phyloP scores from a whole-genome alignment of 352 stramenopile genomes.

The Aphanomyces euteiches region DNA sequence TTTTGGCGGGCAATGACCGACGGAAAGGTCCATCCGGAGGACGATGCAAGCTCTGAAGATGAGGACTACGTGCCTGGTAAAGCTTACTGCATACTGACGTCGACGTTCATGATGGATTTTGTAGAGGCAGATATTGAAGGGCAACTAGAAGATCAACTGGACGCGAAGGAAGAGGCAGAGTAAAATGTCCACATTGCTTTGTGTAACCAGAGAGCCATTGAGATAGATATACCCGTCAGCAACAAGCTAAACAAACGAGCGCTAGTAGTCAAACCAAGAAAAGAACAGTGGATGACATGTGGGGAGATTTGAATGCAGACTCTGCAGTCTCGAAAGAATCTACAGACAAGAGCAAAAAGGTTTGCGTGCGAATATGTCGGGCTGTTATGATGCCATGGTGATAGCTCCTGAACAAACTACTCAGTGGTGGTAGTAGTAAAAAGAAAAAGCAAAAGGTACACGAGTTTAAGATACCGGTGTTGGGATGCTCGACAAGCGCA shows the following conservation, averaged over 20 bases:
- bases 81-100: neutral
- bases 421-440: constrained; percentile 41
- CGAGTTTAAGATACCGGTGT: constrained; percentile 66
- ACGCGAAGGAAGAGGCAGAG: constrained; percentile 28
- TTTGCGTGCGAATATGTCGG: constrained; percentile 22
- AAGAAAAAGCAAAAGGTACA: constrained; percentile 61
- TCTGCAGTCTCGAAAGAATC: constrained; percentile 54
- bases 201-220: neutral
- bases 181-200: neutral
- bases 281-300: constrained; percentile 37
- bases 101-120: neutral
- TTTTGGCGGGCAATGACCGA: neutral
- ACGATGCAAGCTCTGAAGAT: constrained; percentile 17
- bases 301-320: constrained; percentile 59
- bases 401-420: constrained; percentile 53
- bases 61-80: constrained; percentile 28
- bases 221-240: constrained; percentile 21
- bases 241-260: constrained; percentile 1
- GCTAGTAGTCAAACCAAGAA: neutral
- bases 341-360: constrained; percentile 48
- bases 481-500: constrained; percentile 64
- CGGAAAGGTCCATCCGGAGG: neutral
- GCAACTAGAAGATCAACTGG: constrained; percentile 22
- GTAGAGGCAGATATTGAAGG: constrained; percentile 24
- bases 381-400: neutral